Percentiles rank a stretch among this genome's conserved stretches.
Conservation (phyloP, 108 stramenopile species). For the Conticribra weissflogii region DNA sequence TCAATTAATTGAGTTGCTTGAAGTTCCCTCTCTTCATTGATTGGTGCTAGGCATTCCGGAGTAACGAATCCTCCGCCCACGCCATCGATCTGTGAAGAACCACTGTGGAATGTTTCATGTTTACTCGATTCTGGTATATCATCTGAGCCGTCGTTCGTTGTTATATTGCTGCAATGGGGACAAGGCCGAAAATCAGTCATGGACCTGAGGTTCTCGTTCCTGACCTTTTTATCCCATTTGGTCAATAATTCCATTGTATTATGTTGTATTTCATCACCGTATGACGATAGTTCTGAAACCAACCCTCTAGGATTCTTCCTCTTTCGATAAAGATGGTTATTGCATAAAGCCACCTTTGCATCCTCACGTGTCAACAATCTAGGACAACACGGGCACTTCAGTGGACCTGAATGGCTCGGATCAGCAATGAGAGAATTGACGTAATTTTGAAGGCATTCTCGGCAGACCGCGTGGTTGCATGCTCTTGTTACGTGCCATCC, state of each 20-base stretch:
- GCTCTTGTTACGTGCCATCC: slow-evolving; percentile 63
- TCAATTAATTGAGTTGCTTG: slow-evolving; percentile 32
- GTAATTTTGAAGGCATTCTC: slow-evolving; percentile 58
- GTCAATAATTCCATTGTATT: slow-evolving; percentile 30
- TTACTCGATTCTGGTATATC: too few species aligned
- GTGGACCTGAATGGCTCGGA: slow-evolving; percentile 58
- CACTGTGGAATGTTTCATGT: too few species aligned
- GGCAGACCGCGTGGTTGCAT: slow-evolving; percentile 69
- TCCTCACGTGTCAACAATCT: slow-evolving; percentile 53
- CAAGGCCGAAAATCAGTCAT: slow-evolving; percentile 64
- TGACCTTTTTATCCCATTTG: slow-evolving; percentile 58
- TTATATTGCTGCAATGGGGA: slow-evolving; percentile 46
- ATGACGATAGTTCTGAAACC: slow-evolving; percentile 8
- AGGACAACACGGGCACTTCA: slow-evolving; percentile 73
- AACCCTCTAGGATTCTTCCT: not conserved
- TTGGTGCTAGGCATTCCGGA: slow-evolving; percentile 58
- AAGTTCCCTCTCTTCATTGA: slow-evolving; percentile 55
- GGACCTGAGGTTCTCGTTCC: slow-evolving; percentile 60
- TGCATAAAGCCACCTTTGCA: slow-evolving; percentile 56
- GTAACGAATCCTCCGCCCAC: slow-evolving; percentile 74
- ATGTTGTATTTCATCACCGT: slow-evolving; percentile 11
- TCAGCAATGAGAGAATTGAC: slow-evolving; percentile 59
- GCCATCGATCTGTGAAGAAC: too few species aligned
- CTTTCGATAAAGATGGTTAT: slow-evolving; percentile 2
- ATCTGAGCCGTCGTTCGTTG: not conserved